A percentile compares a stretch with the other conserved stretches of the same genome.
Evolutionary conservation across 495 filamentous ascomycete genomes (phyloP).

Genomic region (Trypethelium eluteriae): DNA sequence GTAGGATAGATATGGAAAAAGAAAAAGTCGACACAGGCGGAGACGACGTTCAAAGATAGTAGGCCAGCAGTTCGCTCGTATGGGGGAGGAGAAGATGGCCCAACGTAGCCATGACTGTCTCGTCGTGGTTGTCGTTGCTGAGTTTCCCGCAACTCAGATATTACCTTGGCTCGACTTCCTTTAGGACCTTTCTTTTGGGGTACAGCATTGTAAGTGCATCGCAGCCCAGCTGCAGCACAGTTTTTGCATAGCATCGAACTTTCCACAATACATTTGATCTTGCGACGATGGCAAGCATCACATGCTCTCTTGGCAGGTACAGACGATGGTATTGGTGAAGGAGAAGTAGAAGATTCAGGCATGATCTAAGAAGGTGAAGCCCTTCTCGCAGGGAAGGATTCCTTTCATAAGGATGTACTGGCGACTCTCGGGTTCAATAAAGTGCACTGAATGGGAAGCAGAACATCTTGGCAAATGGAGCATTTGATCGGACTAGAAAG

Average conservation of each 20-base stretch:
- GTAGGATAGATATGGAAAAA: constrained; percentile 77
- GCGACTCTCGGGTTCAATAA: background rate
- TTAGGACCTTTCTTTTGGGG: constrained; percentile 84
- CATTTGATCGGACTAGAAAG: background rate
- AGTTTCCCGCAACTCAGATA: constrained; percentile 63
- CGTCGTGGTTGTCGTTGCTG: constrained; percentile 56
- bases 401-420: background rate
- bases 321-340: constrained; percentile 2
- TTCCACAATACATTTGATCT: constrained; percentile 63
- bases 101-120: constrained; percentile 36
- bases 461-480: background rate
- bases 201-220: constrained; percentile 74
- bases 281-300: constrained; percentile 76
- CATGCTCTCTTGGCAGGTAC: constrained; percentile 55
- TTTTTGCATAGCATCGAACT: constrained; percentile 64
- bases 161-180: constrained; percentile 72
- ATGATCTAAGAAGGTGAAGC: background rate
- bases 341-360: constrained; percentile 10
- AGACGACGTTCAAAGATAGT: constrained; percentile 53
- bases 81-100: constrained; percentile 37
- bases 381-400: background rate
- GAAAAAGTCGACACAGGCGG: constrained; percentile 71
- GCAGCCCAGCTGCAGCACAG: constrained; percentile 58
- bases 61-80: constrained; percentile 43
- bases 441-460: background rate